Evolutionary conservation across 805 yeast genomes (phyloP), one percentile per base, ranked within the genome.

Genomic region (Yarrowia divulgata): DNA sequence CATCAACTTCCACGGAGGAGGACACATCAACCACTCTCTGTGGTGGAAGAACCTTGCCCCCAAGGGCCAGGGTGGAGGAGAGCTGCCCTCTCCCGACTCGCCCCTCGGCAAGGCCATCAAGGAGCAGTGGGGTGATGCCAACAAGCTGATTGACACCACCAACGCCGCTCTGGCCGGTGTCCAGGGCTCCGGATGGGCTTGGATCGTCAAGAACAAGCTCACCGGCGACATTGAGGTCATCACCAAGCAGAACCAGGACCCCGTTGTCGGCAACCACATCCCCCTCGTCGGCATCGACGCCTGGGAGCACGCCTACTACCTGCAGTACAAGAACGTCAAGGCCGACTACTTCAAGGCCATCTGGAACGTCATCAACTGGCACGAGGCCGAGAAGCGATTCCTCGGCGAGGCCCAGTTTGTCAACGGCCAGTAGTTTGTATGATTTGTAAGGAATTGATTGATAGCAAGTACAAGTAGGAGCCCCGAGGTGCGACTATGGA

Each of bases 171-270:
- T 92, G 75, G 96, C 97, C 45, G 95, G 95, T 70, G 85, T 92
- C 75, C 97, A 92, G 81, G 97, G 97, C 77, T 90, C 97, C 7
- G 97, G 97, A 57, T 92, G 97, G 97, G 95, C 95, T 40, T 92
- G 93, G 83, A 83, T 92, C 72, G 96, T 88, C 74, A 90, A 90
- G 85, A 90, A 91, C 84, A 83, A 85, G 77, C 88, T 85, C 71
- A 77, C 75, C 74, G 91, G 90, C 74, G 86, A 88, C 62, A 78
- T 92, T 74, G 96, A 90, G 73, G 89, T 92, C 69, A 89, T 91
- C 69, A 90, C 90, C 79, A 90, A 91, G 73, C 83, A 87, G 74
- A 92, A 92, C 84, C 97, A 92, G 81, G 97, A 92, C 80, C 90
- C 95, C 18, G 92, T 90, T 49, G 82, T 87, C 62, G 90, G 91